These are phyloP conservation scores for Saturnispora hagleri DNA, from an alignment of 805 yeast genomes.

Conservation along the genomic window DNA sequence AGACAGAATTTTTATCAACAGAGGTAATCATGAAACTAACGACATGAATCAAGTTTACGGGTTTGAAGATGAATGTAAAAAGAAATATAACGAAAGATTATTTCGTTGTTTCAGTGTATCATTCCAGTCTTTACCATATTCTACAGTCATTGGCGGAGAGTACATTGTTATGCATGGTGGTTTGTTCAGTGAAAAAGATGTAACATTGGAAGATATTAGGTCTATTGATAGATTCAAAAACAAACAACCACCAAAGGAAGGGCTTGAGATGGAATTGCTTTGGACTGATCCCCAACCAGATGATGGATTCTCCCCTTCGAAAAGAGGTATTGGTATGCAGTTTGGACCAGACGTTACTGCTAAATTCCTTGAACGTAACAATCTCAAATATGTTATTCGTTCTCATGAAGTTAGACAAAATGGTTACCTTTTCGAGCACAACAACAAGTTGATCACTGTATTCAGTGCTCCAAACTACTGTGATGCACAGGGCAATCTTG, in stretches of 20 bases:
- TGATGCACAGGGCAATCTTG: conserved; percentile 83
- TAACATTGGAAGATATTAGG: conserved; percentile 67
- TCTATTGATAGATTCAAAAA: conserved; percentile 54
- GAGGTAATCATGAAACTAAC: conserved; percentile 96
- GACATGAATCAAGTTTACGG: conserved; percentile 97
- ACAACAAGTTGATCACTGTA: conserved; percentile 82
- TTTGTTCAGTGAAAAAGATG: conserved; percentile 66
- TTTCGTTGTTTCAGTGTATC: conserved; percentile 80
- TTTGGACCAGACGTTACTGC: conserved; percentile 95
- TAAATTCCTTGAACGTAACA: conserved; percentile 61
- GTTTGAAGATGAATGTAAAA: conserved; percentile 90
- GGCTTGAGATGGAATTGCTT: conserved; percentile 89
- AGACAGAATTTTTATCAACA: conserved; percentile 56
- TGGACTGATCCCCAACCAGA: conserved; percentile 94
- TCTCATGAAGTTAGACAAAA: conserved; percentile 93
- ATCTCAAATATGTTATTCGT: conserved; percentile 71
- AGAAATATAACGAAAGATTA: conserved; percentile 72
- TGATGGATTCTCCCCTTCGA: conserved; percentile 76
- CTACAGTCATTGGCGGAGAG: conserved; percentile 66
- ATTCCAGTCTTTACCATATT: conserved; percentile 79
- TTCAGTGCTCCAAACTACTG: conserved; percentile 98
- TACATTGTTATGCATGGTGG: conserved; percentile 96
- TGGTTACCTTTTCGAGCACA: conserved; percentile 84
- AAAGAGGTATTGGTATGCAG: conserved; percentile 92
- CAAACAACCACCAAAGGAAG: conserved; percentile 82